Evolutionary conservation across 257 asterid species (phyloP), one percentile per base, ranked within the genome.

Genomic region (Salvia rosmarinus): DNA sequence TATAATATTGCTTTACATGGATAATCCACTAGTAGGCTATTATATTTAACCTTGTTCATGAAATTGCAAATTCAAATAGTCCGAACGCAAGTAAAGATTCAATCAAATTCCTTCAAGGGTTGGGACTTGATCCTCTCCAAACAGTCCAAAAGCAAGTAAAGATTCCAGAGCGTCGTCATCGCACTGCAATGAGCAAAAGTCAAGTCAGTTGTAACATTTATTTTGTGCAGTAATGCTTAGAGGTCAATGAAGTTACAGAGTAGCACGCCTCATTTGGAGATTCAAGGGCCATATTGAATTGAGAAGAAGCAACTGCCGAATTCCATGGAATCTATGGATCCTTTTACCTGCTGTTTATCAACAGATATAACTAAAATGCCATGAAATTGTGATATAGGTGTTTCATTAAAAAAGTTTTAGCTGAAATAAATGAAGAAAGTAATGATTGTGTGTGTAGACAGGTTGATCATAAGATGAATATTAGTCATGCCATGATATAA

Each of bases 151-250:
- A 21, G 76, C 83, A 47, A 79, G 79, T 56, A 82, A 44, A 47
- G 82, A 73, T 42, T 70, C 82, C 73, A 79, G 71, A 47, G 68
- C 75, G 4, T 65, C 86, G 19, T 70, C 76, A 5, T 73, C 78
- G 3, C 9, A 30, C 82, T 79, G 80, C 6, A 5, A n/a, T 20
- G 7, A 21, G 5, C 56, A 20, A 3, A 51, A 19, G 58, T 51
- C 58, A 51, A 19, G 58, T 51, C 58, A 19, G 30, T 51, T 20
- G 0, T 20, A 17, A 51, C n/a, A 9, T 7, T 3, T 19, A 51
- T 20, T 8, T 4, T 44, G 25, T 19, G 12, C 12, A 50, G 25
- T 50, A 51, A 19, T 51, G n/a, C n/a, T n/a, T 9, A 9, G 58
- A 51, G 19, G 58, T 19, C 6, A 6, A 51, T 19, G 32, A 9